phyloP scores from a whole-genome alignment of 202 grass and related monocot species.

The Setaria italica region DNA sequence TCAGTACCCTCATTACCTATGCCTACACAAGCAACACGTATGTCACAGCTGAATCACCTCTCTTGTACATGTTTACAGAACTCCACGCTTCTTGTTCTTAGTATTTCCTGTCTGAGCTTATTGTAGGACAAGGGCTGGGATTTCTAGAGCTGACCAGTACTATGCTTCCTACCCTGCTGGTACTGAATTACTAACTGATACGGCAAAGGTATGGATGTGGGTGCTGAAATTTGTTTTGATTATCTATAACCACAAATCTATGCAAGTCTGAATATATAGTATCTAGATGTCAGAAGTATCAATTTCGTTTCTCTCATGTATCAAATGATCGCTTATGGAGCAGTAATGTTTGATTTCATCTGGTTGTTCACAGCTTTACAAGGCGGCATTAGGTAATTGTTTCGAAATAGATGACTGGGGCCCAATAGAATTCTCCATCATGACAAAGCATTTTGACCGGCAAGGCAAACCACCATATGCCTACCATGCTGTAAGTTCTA shows the following conservation, averaged over 20 bases:
- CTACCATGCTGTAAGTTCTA: constrained; percentile 80
- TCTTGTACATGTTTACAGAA: constrained; percentile 22
- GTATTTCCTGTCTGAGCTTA: constrained; percentile 21
- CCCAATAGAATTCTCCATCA: constrained; percentile 79
- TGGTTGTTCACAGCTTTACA: constrained; percentile 73
- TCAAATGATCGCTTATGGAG: not conserved
- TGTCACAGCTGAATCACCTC: constrained; percentile 22
- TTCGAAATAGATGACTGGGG: constrained; percentile 93
- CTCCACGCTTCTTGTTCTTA: constrained; percentile 13
- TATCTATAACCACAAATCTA: not conserved
- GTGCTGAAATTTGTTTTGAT: constrained; percentile 17
- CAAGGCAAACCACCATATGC: constrained; percentile 89
- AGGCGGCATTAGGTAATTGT: constrained; percentile 84
- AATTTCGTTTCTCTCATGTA: constrained; percentile 1
- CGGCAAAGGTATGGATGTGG: constrained; percentile 62
- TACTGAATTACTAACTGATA: constrained; percentile 76
- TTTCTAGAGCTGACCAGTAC: constrained; percentile 72
- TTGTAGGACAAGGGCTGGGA: constrained; percentile 71
- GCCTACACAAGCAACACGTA: constrained; percentile 86
- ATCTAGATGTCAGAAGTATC: not conserved
- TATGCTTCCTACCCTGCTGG: constrained; percentile 82
- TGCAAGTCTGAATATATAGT: not conserved
- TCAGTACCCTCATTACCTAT: constrained; percentile 72
- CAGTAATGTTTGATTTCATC: constrained; percentile 29
- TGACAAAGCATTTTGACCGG: constrained; percentile 84